Base-by-base conservation (phyloP, 2,329 filamentous ascomycete genomes). In the Colletotrichum orbiculare region DNA sequence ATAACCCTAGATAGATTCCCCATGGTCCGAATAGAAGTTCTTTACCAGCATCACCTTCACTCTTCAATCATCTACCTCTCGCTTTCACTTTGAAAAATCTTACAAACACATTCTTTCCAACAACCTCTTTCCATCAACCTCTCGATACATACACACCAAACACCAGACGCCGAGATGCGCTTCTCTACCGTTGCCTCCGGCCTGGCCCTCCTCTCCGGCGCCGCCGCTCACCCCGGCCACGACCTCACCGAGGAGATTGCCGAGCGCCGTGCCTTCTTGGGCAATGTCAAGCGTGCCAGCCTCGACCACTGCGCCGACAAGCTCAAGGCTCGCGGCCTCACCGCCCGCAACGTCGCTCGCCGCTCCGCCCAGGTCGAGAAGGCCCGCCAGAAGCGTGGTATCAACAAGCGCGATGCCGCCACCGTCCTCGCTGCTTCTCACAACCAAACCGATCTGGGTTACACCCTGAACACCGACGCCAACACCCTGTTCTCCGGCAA, bases 211-310 rank as follows among this genome's bases (percentile, higher is more conserved):
- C 60, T 67, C 25, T 67, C 60, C 46, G 25, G 52, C 41, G 58
- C 41, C 52, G 48, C 50, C n/a, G 81, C 81, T 17, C 82, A 87
- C 64, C 83, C 83, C 1, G 83, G 83, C 65, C 82, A 85, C 66
- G 78, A 85, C 55, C 66, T 82, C 43, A 74, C 74, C 47, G 75
- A 82, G 9, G 85, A 86, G 72, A 78, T 82, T 38, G 77, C 77
- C 10, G 81, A 85, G 73, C 83, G 83, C 41, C 81, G 81, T 35
- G 74, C 78, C 0, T 85, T 82, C 68, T 73, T 83, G 56, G 71
- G 73, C 65, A 74, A 73, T 10, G 71, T 76, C 15, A 78, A 80
- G 68, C 71, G 79, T 42, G 74, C 78, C 13, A 79, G 80, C 15
- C 75, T 86, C 8, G 72, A 71, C 56, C 81, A 85, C 69, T 87